These are phyloP conservation scores for Alternaria angustiovoidea DNA, from an alignment of 2,329 filamentous ascomycete species.

Conservation along the genomic window DNA sequence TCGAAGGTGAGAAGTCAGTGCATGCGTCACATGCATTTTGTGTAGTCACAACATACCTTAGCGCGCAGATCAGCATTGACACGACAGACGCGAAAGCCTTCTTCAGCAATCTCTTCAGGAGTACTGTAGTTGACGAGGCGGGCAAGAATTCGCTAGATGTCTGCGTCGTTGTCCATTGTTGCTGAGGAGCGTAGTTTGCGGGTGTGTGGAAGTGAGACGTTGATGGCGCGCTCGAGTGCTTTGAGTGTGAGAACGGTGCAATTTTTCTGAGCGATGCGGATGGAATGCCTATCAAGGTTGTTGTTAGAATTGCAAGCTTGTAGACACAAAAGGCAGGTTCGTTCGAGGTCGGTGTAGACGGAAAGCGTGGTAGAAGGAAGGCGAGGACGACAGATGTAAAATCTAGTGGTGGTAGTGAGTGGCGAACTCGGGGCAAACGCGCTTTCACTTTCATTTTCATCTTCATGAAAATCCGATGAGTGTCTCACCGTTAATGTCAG, in stretches of 20 bases:
- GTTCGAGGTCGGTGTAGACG: background rate
- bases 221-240: background rate
- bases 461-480: too few relatives aligned
- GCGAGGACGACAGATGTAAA: too few relatives aligned
- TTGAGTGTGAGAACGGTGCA: background rate
- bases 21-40: background rate
- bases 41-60: background rate
- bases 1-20: background rate
- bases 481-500: too few relatives aligned
- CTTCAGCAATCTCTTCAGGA: background rate
- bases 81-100: background rate
- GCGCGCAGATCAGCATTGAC: background rate
- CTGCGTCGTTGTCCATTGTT: background rate
- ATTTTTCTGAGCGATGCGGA: background rate
- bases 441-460: too few relatives aligned
- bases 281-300: fast-evolving
- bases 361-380: background rate
- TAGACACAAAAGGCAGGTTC: background rate
- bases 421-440: too few relatives aligned
- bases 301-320: background rate
- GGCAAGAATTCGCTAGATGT: background rate
- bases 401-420: too few relatives aligned
- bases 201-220: background rate
- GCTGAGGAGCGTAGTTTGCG: background rate
- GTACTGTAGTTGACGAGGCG: background rate